Evolutionary conservation across 2,329 filamentous ascomycete species (phyloP), one percentile per base, ranked within the genome.

Genomic region (Arthrobotrys conoides): DNA sequence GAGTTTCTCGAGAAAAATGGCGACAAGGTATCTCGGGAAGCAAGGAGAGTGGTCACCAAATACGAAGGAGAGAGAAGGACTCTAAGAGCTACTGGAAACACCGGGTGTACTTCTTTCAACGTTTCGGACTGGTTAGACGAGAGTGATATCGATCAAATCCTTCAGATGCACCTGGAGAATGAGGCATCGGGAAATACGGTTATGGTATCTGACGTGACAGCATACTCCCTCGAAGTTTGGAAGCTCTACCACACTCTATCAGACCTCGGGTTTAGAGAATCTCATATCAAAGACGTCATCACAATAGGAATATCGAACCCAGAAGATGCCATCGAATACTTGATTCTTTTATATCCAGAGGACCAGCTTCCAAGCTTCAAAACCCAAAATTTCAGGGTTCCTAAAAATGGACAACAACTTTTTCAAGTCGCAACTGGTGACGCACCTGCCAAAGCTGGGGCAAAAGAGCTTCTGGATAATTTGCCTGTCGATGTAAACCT

Each of bases 321-420:
- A 41, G 91, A 96, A 79, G 94, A 97, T 84, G 90, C 92, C 27
- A 84, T 99, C 20, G 93, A 97, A 82, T 97, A 94, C 93, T 88
- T 98, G 68, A 93, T 93, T n/a, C 87, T 93, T 80, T 89, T 96
- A 83, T 93, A 91, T 81, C 85, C 88, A 14, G 85, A 87, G 80
- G 88, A 90, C 0, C 91, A 94, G 81, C 87, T 95, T 41, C 92
- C 92, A 5, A 87, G 90, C 57, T 96, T 96, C 83, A 87, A 86
- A 71, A 51, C 30, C 30, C 24, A 30, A 8, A 61, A 18, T 16
- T 12, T 48, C 6, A 41, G 63, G 36, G 44, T 24, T 3, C 70
- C 67, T 5, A 69, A 55, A 30, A 68, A 63, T 38, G 71, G 66
- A n/a, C 66, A 76, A 49, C 55, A 64, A 14, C 51, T 72, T 27